Percentiles rank a stretch among this genome's conserved stretches.
phyloP scores from a whole-genome alignment of 495 filamentous ascomycete species.

The Talaromyces borbonicus region DNA sequence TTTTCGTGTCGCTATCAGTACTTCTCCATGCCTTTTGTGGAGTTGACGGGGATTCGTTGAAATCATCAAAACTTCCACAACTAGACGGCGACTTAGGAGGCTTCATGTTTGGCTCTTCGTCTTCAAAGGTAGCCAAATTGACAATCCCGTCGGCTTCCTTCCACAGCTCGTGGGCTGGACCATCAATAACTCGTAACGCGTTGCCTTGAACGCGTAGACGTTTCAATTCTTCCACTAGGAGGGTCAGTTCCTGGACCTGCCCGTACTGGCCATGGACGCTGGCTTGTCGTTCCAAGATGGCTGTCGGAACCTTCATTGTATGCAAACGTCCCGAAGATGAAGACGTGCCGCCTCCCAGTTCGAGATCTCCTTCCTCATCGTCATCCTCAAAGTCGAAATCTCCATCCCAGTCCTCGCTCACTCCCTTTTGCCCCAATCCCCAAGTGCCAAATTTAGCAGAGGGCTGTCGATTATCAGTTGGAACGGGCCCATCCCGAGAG shows the following conservation, averaged over 20 bases:
- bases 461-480: constrained; percentile 45
- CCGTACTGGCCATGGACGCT: constrained; percentile 79
- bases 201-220: constrained; percentile 54
- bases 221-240: constrained; percentile 73
- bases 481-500: constrained; percentile 48
- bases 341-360: constrained; percentile 13
- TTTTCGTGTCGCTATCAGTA: constrained; percentile 28
- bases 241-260: constrained; percentile 73
- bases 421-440: constrained; percentile 74
- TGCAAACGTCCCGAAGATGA: constrained; percentile 6
- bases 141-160: constrained; percentile 85
- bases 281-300: constrained; percentile 76
- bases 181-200: constrained; percentile 53
- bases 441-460: constrained; percentile 81
- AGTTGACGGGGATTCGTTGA: constrained; percentile 46
- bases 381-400: constrained; percentile 69
- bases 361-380: constrained; percentile 22
- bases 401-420: constrained; percentile 75
- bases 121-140: constrained; percentile 72
- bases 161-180: constrained; percentile 57
- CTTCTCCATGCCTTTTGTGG: constrained; percentile 23
- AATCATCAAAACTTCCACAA: constrained; percentile 47
- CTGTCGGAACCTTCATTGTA: constrained; percentile 66
- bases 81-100: constrained; percentile 43
- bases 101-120: constrained; percentile 49